Conservation (phyloP, 805 yeast species). For the Yamadazyma ubonensis region DNA sequence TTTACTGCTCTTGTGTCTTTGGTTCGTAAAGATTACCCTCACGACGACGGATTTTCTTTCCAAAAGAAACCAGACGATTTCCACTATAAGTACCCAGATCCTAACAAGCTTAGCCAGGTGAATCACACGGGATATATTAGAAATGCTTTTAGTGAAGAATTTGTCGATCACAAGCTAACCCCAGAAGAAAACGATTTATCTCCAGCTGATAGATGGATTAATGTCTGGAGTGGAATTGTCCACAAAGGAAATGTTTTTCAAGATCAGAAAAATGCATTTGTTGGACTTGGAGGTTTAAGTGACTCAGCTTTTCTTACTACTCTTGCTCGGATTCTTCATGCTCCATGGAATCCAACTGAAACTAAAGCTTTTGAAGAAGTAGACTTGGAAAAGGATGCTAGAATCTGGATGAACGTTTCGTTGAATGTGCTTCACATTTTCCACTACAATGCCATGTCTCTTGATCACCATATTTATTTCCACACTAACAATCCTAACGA, state of each 20-base stretch:
- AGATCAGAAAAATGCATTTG: conserved; percentile 26
- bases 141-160: conserved; percentile 39
- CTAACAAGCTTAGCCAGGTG: conserved; percentile 23
- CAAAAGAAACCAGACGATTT: conserved; percentile 19
- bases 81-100: conserved; percentile 26
- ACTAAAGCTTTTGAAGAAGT: conserved; percentile 29
- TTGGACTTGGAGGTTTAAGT: conserved; percentile 38
- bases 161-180: conserved; percentile 27
- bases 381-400: conserved; percentile 34
- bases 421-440: conserved; percentile 35
- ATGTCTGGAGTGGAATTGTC: conserved; percentile 37
- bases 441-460: conserved; percentile 46
- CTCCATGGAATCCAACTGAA: conserved; percentile 43
- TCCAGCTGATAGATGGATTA: conserved; percentile 41
- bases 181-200: conserved; percentile 32
- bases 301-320: conserved; percentile 43
- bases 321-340: conserved; percentile 39
- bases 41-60: conserved; percentile 9
- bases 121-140: conserved; percentile 38
- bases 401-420: conserved; percentile 26
- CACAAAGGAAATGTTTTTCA: conserved; percentile 9
- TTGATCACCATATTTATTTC: conserved; percentile 45
- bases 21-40: conserved; percentile 14
- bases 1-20: conserved; percentile 54
- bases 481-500: conserved; percentile 28